Evolutionary conservation across 2,329 filamentous ascomycete genomes (phyloP).

Genomic region (Didymella pomorum): DNA sequence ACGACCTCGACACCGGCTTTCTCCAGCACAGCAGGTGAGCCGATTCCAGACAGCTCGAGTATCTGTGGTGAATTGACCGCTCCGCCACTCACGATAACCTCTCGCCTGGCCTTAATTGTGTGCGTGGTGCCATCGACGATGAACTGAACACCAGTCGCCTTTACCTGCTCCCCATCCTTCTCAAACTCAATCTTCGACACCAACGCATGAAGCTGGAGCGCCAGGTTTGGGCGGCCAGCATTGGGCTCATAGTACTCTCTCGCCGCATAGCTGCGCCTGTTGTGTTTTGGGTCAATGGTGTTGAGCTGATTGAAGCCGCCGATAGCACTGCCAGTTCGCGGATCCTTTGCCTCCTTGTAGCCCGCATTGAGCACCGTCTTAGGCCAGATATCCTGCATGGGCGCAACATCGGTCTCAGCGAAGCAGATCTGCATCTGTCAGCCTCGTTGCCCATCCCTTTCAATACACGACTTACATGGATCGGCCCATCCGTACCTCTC

Average conservation of each 20-base stretch:
- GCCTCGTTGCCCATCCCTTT: neutral
- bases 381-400: constrained; percentile 39
- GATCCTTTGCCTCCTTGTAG: constrained; percentile 35
- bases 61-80: constrained; percentile 42
- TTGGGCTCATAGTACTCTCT: constrained; percentile 50
- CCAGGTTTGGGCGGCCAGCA: constrained; percentile 54
- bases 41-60: constrained; percentile 46
- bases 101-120: constrained; percentile 37
- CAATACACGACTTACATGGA: constrained; percentile 26
- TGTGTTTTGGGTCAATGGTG: constrained; percentile 37
- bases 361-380: constrained; percentile 38
- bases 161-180: constrained; percentile 53
- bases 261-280: constrained; percentile 47
- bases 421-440: constrained; percentile 31
- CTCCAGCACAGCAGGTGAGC: constrained; percentile 32
- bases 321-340: constrained; percentile 38
- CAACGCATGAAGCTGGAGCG: constrained; percentile 58
- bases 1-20: constrained; percentile 39
- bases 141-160: constrained; percentile 49
- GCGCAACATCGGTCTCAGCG: constrained; percentile 31
- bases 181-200: constrained; percentile 58
- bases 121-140: constrained; percentile 46
- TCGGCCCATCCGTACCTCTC: constrained; percentile 36
- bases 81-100: constrained; percentile 43
- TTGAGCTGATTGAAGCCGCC: constrained; percentile 44